Evolutionary conservation across 1,284 basidiomycete species (phyloP).

Genomic region (Microstroma glucosiphilum): DNA sequence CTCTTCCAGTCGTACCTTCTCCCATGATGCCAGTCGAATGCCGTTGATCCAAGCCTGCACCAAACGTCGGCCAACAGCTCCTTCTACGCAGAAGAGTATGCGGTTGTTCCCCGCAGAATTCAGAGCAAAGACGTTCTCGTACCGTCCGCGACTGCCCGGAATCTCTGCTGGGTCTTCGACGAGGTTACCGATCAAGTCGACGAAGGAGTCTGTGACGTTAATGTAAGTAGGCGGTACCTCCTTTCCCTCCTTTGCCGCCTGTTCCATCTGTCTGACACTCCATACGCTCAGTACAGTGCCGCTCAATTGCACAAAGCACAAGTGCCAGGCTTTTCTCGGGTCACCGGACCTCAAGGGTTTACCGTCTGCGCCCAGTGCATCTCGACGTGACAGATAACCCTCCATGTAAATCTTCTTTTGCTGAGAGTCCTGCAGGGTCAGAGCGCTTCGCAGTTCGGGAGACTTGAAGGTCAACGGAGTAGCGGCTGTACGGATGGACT

Average conservation of each 20-base stretch:
- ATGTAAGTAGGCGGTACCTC: constrained; percentile 80
- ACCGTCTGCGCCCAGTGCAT: constrained; percentile 43
- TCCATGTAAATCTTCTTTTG: constrained; percentile 49
- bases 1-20: constrained; percentile 89
- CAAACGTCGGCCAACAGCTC: constrained; percentile 39
- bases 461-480: constrained; percentile 46
- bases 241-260: constrained; percentile 68
- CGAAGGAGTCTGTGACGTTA: constrained; percentile 74
- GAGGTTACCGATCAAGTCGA: constrained; percentile 56
- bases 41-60: constrained; percentile 71
- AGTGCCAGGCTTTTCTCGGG: constrained; percentile 36
- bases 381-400: constrained; percentile 44
- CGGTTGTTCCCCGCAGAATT: constrained; percentile 92
- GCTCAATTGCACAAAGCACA: constrained; percentile 70
- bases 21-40: constrained; percentile 84
- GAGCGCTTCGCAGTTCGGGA: constrained; percentile 41
- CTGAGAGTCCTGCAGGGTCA: constrained; percentile 45
- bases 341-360: constrained; percentile 38
- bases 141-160: constrained; percentile 56
- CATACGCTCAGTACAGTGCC: constrained; percentile 86
- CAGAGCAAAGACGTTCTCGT: constrained; percentile 70
- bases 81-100: constrained; percentile 62
- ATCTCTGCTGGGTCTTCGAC: constrained; percentile 55
- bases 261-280: constrained; percentile 77
- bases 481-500: constrained; percentile 29